phyloP scores from a whole-genome alignment of 306 rosid genomes.

The Prunus davidiana region DNA sequence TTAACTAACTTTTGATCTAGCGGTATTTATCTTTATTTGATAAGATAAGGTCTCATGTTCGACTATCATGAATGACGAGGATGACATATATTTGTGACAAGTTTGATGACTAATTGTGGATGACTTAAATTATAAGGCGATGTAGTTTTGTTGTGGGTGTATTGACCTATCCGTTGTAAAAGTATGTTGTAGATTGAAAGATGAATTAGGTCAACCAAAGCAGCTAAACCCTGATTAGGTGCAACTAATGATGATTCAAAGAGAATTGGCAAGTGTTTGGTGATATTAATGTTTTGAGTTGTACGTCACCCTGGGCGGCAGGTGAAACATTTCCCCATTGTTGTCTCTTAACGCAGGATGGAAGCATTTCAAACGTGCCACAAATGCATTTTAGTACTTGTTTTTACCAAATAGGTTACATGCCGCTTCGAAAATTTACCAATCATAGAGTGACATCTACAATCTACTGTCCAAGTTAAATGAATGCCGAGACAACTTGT shows the following conservation, averaged over 20 bases:
- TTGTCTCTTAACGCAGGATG: slow-evolving; percentile 1
- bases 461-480: slow-evolving; percentile 20
- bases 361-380: slow-evolving; percentile 35
- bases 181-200: not conserved
- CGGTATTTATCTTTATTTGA: too few relatives aligned
- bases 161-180: too few relatives aligned
- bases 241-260: slow-evolving; percentile 21
- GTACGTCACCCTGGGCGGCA: slow-evolving; percentile 24
- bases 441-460: not conserved
- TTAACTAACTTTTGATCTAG: too few relatives aligned
- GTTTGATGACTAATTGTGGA: too few relatives aligned
- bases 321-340: slow-evolving; percentile 22
- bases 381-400: not conserved
- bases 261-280: slow-evolving; percentile 22
- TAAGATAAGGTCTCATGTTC: too few relatives aligned
- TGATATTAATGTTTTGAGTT: slow-evolving; percentile 18
- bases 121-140: too few relatives aligned
- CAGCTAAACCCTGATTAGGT: slow-evolving; percentile 35
- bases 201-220: slow-evolving; percentile 34
- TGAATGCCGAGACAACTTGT: not conserved
- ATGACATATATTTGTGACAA: too few relatives aligned
- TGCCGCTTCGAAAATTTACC: not conserved
- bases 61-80: too few relatives aligned
- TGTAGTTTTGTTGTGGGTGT: too few relatives aligned
- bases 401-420: not conserved